Evolutionary conservation across 441 rosid species (phyloP).

Genomic region (Hura crepitans): DNA sequence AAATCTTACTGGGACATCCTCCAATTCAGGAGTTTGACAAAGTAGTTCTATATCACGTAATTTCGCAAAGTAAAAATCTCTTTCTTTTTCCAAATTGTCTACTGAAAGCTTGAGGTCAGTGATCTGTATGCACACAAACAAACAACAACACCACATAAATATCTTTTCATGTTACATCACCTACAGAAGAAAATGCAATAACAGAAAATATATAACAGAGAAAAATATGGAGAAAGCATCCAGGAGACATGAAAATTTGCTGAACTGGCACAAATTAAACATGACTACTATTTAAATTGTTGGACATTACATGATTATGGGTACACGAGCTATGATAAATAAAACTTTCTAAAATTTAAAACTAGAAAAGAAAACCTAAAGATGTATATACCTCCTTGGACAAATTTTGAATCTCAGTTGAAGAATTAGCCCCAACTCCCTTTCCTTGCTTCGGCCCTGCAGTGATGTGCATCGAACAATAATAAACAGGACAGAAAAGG

Average conservation of each 20-base stretch:
- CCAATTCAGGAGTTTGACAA: constrained; percentile 73
- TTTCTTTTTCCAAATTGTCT: constrained; percentile 75
- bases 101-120: constrained; percentile 72
- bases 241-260: neutral
- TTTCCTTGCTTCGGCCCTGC: constrained; percentile 60
- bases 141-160: neutral
- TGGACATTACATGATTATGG: neutral
- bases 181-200: neutral
- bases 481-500: constrained; percentile 1
- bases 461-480: constrained; percentile 21
- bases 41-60: constrained; percentile 78
- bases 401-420: constrained; percentile 55
- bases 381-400: constrained; percentile 59
- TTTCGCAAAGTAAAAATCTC: constrained; percentile 92
- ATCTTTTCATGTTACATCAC: neutral
- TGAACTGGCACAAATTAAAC: neutral
- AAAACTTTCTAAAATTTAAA: constrained; percentile 2
- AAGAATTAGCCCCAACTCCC: constrained; percentile 42
- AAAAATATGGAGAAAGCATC: neutral
- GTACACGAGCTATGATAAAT: constrained; percentile 11
- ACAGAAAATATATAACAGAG: neutral
- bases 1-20: constrained; percentile 54
- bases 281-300: neutral
- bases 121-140: constrained; percentile 38
- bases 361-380: constrained; percentile 18